Base-by-base conservation (phyloP, 352 stramenopile genomes). In the Blastocystis sp. region DNA sequence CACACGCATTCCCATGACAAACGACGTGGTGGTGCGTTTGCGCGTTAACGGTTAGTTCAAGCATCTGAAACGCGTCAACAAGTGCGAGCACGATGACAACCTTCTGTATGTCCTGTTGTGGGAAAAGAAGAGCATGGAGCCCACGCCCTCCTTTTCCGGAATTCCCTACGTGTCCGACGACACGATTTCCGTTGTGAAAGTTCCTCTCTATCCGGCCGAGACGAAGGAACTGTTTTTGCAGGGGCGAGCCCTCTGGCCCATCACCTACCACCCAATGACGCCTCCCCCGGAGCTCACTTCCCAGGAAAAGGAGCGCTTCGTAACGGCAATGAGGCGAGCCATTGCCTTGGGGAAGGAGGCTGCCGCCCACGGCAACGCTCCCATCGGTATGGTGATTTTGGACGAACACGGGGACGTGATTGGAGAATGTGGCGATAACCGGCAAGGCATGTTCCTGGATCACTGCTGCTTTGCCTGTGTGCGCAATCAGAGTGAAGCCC, bases 41-140 rank as follows among this genome's bases (percentile, higher is more conserved):
- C 23, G 5, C n/a, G 2, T n/a, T 69, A 19, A 66, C 19, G 10
- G 1, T 2, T 84, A 84, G 74, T 84, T 61, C 52, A 28, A 62
- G 45, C 74, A 84, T 84, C 52, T 84, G 52, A 84, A 84, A 69
- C 74, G 74, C 11, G 74, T 84, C 4, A 64, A 84, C 14, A 84
- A 84, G n/a, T 34, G 28, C 1, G 34, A 84, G 38, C 2, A 52
- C 0, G 38, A 84, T 52, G 14, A 21, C 43, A 67, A 38, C 28
- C 0, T 21, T 5, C 52, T 84, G 19, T 52, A 62, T 23, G 74
- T 62, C 2, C 34, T 84, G 19, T 10, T 84, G 45, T 66, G 60
- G n/a, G 74, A 84, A 67, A 66, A 69, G 40, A 23, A 38, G 21
- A 21, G 41, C 2, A 34, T 59, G 0, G 45, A 23, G 28, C 3